Evolutionary conservation across 176 grass and related monocot species (phyloP).

Genomic region (Cenchrus americanus): DNA sequence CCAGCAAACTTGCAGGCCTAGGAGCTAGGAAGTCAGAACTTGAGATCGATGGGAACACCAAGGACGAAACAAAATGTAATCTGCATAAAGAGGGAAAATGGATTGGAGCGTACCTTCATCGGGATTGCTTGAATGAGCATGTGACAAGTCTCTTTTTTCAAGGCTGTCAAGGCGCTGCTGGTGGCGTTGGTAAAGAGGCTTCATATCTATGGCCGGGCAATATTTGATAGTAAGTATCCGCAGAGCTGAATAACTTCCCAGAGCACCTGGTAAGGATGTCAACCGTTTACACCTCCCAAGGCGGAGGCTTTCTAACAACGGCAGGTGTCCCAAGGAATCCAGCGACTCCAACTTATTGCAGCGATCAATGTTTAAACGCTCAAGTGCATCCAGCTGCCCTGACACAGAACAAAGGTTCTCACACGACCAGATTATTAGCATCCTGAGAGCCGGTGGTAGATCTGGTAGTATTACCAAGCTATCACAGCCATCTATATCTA

Average conservation of each 20-base stretch:
- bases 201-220: constrained; percentile 18
- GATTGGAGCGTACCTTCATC: not conserved
- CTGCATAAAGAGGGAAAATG: not conserved
- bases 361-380: fast-evolving
- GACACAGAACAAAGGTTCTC: not conserved
- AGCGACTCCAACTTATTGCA: not conserved
- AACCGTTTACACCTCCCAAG: not conserved
- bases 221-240: fast-evolving
- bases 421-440: fast-evolving
- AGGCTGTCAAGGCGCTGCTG: not conserved
- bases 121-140: constrained; percentile 6
- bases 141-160: not conserved
- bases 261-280: not conserved
- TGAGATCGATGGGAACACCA: not conserved
- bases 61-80: not conserved
- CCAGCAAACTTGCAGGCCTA: not conserved
- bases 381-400: not conserved
- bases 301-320: not conserved
- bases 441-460: not conserved
- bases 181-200: not conserved
- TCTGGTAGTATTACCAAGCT: not conserved
- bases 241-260: not conserved
- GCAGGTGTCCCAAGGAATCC: not conserved
- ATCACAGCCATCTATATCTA: fast-evolving
- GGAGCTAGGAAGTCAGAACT: not conserved